A percentile compares a stretch with the other conserved stretches of the same genome.
Evolutionary conservation across 108 stramenopile species (phyloP).

Genomic region (Nannochloropsis oceanica): DNA sequence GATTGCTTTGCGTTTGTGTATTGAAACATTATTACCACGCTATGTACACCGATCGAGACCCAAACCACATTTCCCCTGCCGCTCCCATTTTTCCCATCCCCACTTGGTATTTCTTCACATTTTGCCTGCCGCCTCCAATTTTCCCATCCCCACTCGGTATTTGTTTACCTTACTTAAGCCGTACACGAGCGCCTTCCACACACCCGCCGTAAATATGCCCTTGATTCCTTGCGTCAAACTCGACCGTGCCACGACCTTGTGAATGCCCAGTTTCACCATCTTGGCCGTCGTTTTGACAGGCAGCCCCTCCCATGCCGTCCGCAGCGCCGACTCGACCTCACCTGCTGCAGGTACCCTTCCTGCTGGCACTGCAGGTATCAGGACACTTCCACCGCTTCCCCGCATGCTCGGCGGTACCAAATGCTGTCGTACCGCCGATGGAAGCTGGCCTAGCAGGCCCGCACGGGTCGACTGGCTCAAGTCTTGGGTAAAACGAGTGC

Average conservation of each 20-base stretch:
- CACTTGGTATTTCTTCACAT: not conserved
- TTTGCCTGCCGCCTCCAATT: not conserved
- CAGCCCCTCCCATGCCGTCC: not conserved
- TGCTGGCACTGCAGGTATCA: not conserved
- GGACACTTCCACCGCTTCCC: not conserved
- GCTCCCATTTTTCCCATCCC: not conserved
- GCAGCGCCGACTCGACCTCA: not conserved
- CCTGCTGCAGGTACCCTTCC: not conserved
- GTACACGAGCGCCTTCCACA: slow-evolving; percentile 26
- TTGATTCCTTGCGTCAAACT: slow-evolving; percentile 28
- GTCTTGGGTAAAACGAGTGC: not conserved
- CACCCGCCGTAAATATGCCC: slow-evolving; percentile 33
- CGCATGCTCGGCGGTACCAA: not conserved
- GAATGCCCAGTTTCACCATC: not conserved
- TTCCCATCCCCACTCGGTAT: not conserved
- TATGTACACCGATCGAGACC: no score
- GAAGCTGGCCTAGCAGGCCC: not conserved
- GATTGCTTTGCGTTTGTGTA: no score
- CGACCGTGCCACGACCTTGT: slow-evolving; percentile 23
- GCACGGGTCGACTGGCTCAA: not conserved
- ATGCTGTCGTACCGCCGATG: not conserved
- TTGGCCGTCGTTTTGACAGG: not conserved
- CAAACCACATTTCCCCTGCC: not conserved
- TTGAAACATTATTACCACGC: no score
- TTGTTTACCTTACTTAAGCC: slow-evolving; percentile 11